Percentiles rank a stretch among this genome's conserved stretches.
Evolutionary conservation across 139 green algal genomes (phyloP).

Genomic region (Chlorella sp.): DNA sequence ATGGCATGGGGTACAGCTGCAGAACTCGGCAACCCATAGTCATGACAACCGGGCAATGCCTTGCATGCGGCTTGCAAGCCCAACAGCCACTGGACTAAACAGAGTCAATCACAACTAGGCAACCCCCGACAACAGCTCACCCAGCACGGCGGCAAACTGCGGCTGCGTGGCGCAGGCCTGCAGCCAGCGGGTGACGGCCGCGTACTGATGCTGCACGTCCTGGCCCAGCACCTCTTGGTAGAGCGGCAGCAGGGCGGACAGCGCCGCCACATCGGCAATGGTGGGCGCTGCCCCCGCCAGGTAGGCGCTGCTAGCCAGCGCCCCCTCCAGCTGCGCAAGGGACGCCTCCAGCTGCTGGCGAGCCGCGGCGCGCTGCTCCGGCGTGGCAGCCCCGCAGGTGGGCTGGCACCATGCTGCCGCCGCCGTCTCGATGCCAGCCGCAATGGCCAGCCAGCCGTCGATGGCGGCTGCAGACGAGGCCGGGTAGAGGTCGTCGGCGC

Average conservation of each 20-base stretch:
- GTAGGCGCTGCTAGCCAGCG: constrained; percentile 32
- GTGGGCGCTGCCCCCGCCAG: constrained; percentile 44
- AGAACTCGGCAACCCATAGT: no score
- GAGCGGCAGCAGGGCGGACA: constrained; percentile 54
- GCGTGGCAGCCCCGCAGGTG: constrained; percentile 22
- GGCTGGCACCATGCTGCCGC: constrained; percentile 66
- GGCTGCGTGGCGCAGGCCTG: constrained; percentile 15
- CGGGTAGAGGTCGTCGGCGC: constrained; percentile 34
- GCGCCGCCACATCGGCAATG: constrained; percentile 64
- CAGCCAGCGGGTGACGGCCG: constrained; percentile 52
- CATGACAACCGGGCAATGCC: no score
- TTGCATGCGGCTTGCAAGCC: no score
- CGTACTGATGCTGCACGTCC: constrained; percentile 44
- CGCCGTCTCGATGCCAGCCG: constrained; percentile 43
- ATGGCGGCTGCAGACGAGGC: constrained; percentile 36
- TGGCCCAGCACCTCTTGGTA: constrained; percentile 60
- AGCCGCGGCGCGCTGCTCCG: constrained; percentile 35
- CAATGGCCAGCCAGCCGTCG: constrained; percentile 64
- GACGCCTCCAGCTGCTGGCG: constrained; percentile 19
- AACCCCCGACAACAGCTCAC: constrained; percentile 39
- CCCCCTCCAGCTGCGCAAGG: constrained; percentile 48
- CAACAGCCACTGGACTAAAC: no score
- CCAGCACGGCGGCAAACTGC: constrained; percentile 58
- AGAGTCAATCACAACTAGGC: no score
- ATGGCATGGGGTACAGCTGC: no score